phyloP scores from a whole-genome alignment of 176 grass and related monocot genomes.

The Aegilops tauschii region DNA sequence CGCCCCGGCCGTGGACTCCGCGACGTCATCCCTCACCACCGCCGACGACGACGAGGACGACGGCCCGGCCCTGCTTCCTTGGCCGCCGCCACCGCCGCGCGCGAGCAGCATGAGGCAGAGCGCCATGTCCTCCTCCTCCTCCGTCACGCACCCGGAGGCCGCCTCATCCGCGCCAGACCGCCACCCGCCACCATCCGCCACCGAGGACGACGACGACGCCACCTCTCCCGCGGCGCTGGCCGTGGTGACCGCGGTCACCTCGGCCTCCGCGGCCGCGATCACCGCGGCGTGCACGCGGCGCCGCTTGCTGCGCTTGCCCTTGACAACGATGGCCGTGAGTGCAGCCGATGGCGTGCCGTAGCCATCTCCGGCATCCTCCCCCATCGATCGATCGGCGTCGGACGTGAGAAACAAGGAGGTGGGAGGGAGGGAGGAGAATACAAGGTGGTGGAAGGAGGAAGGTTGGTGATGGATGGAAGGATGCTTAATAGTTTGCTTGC shows the following conservation, averaged over 20 bases:
- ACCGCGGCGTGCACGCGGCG: slow-evolving; percentile 19
- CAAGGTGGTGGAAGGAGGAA: background rate
- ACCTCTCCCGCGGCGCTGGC: background rate
- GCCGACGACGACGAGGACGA: background rate
- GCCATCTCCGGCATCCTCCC: slow-evolving; percentile 7
- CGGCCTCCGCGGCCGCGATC: background rate
- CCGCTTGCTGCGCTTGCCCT: slow-evolving; percentile 83
- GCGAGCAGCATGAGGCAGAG: slow-evolving; percentile 79
- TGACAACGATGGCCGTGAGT: slow-evolving; percentile 35
- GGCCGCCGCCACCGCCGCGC: background rate
- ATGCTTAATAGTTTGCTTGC: background rate
- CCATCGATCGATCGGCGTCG: slow-evolving; percentile 33
- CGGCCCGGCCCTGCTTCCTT: background rate
- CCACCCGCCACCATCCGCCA: slow-evolving; percentile 16
- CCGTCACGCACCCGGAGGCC: slow-evolving; percentile 25
- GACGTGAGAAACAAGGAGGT: background rate
- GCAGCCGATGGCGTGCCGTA: background rate
- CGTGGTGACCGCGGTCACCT: background rate
- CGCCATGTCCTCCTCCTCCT: slow-evolving; percentile 86
- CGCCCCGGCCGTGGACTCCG: background rate
- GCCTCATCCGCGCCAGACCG: slow-evolving; percentile 28
- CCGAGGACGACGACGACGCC: slow-evolving; percentile 26
- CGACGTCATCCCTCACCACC: background rate
- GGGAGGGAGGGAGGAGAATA: background rate
- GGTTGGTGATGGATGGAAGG: slow-evolving; percentile 30